phyloP scores from a whole-genome alignment of 805 yeast species.

The Wickerhamomyces ciferrii region DNA sequence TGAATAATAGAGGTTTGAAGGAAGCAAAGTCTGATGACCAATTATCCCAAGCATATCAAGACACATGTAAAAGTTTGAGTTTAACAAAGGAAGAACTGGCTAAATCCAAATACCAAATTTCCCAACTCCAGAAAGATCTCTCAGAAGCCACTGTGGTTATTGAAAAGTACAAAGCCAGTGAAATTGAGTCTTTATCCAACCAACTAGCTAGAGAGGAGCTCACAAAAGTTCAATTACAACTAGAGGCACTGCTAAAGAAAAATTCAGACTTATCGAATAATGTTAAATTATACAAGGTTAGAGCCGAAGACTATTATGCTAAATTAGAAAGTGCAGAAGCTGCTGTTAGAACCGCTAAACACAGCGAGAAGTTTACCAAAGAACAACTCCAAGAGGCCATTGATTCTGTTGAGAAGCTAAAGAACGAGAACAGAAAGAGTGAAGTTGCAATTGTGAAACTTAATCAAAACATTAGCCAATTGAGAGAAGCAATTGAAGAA shows the following conservation, averaged over 20 bases:
- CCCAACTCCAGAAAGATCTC: slow-evolving; percentile 34
- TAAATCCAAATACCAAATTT: slow-evolving; percentile 35
- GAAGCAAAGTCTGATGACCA: slow-evolving; percentile 31
- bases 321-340: slow-evolving; percentile 78
- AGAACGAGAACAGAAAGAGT: slow-evolving; percentile 48
- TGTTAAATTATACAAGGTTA: slow-evolving; percentile 55
- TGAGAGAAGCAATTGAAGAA: slow-evolving; percentile 53
- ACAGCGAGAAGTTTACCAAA: slow-evolving; percentile 51
- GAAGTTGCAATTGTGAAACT: slow-evolving; percentile 50
- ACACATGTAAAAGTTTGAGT: slow-evolving; percentile 38
- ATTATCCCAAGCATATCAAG: slow-evolving; percentile 44
- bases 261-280: slow-evolving; percentile 49
- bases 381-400: slow-evolving; percentile 50
- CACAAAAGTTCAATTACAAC: slow-evolving; percentile 45
- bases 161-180: slow-evolving; percentile 7
- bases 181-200: slow-evolving; percentile 12
- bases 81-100: slow-evolving; percentile 38
- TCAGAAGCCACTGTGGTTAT: slow-evolving; percentile 29
- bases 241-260: slow-evolving; percentile 52
- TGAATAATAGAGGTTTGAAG: not conserved
- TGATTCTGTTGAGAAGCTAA: slow-evolving; percentile 38
- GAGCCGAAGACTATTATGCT: slow-evolving; percentile 69
- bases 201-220: slow-evolving; percentile 30
- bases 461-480: slow-evolving; percentile 41
- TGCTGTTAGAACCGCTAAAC: slow-evolving; percentile 55